Percentiles rank a stretch among this genome's conserved stretches.
Conservation (phyloP, 2,329 filamentous ascomycete genomes). For the Chaetoscypha palmicola region DNA sequence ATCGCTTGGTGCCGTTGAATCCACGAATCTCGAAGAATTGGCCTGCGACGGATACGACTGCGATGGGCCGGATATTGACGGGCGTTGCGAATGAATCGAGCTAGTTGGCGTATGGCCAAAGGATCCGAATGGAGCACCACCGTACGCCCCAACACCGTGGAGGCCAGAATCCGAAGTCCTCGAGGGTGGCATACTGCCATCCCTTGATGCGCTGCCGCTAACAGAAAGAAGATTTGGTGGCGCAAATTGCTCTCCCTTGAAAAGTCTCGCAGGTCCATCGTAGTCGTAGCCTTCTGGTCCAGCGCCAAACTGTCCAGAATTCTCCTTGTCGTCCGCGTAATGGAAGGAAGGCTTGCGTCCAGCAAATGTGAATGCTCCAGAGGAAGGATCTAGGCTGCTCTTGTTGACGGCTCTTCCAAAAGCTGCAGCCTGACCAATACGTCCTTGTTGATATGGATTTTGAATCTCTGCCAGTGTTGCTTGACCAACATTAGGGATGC, state of each 20-base stretch:
- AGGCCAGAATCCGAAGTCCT: slow-evolving; percentile 43
- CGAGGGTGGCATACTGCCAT: slow-evolving; percentile 49
- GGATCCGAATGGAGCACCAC: slow-evolving; percentile 25
- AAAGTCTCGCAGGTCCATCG: slow-evolving; percentile 18
- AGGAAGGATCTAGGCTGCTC: slow-evolving; percentile 39
- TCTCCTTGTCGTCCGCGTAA: slow-evolving; percentile 29
- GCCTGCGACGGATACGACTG: slow-evolving; percentile 42
- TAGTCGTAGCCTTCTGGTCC: slow-evolving; percentile 22
- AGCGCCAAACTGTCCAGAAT: slow-evolving; percentile 19
- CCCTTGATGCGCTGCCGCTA: slow-evolving; percentile 43
- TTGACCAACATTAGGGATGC: slow-evolving; percentile 33
- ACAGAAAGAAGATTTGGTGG: slow-evolving; percentile 40
- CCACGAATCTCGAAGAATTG: slow-evolving; percentile 31
- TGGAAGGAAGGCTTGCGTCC: slow-evolving; percentile 24
- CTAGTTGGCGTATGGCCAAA: slow-evolving; percentile 36
- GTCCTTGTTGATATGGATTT: slow-evolving; percentile 35
- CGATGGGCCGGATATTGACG: slow-evolving; percentile 38
- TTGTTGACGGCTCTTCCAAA: slow-evolving; percentile 32
- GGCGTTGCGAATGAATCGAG: slow-evolving; percentile 42
- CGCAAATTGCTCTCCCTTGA: slow-evolving; percentile 22
- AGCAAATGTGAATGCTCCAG: slow-evolving; percentile 36
- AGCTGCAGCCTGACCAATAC: slow-evolving; percentile 38
- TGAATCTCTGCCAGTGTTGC: slow-evolving; percentile 37
- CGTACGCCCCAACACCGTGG: slow-evolving; percentile 21
- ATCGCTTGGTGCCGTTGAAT: slow-evolving; percentile 21